Evolutionary conservation across 306 rosid species (phyloP), one percentile per base, ranked within the genome.

Genomic region (Prinsepia uniflora): DNA sequence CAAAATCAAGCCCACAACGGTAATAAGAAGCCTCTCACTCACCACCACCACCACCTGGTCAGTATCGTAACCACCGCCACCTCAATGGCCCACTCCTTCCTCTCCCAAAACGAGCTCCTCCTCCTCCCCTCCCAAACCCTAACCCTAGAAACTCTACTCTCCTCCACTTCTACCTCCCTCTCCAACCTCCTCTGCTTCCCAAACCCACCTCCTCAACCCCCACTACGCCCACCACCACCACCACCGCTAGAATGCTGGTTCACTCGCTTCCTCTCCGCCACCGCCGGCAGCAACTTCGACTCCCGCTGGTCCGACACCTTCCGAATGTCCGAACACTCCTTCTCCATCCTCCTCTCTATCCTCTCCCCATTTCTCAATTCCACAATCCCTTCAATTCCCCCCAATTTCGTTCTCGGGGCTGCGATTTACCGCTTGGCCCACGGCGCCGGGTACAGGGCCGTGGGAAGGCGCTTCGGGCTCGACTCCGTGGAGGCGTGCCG

Each of bases 401-500:
- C 95, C 14, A 76, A 81, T 61, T 80, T 65, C 62, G 84, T 80
- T 49, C 86, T 92, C 19, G 98, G 84, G 57, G 83, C 95, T 52
- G 85, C 96, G 0, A 71, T 92, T 54, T 87, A 78, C 78, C 90
- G 95, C 67, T 63, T 92, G 65, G 90, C 96, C 30, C 95, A 92
- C 63, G 95, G 84, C 6, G 95, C 92, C 3, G 11, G 79, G 61
- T 92, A 92, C 68, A 34, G 74, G 14, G 81, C 92, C 3, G 79
- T 88, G 9, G 82, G 87, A 0, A 80, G 90, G 17, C 80, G 90
- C 10, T 92, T 89, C 57, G 87, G 83, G 24, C 66, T 89, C n/a
- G 65, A 74, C 50, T 88, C 89, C 0, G 10, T 82, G 0, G 87
- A 78, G 0, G 87, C 91, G 1, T 87, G 90, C 70, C 89, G 88